Conservation (phyloP, 1,139 yeast genomes). For the Debaryomyces fabryi region DNA sequence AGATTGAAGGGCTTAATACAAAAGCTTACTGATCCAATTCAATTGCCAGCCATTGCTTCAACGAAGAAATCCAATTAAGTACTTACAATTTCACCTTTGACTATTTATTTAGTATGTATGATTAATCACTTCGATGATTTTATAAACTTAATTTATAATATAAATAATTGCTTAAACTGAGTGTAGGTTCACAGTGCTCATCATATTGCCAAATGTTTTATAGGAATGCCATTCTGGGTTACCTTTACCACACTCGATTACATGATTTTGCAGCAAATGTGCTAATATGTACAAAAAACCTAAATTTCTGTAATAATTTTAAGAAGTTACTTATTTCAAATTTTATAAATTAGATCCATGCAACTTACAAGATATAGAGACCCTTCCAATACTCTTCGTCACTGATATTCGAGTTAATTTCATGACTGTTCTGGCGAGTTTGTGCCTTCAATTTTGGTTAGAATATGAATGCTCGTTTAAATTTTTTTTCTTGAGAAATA, state of each 20-base stretch:
- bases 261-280: conserved; percentile 2
- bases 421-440: not conserved
- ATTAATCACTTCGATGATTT: not conserved
- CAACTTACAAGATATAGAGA: not conserved
- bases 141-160: not conserved
- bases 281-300: not conserved
- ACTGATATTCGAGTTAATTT: not conserved
- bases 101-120: not conserved
- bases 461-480: not conserved
- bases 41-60: conserved; percentile 7
- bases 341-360: not conserved
- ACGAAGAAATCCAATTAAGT: conserved; percentile 1
- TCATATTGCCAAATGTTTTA: not conserved
- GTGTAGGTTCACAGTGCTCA: not conserved
- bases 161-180: not conserved
- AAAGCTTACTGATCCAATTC: conserved; percentile 15
- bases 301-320: not conserved
- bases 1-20: conserved; percentile 12
- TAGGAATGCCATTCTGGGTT: not conserved
- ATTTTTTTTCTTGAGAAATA: not conserved
- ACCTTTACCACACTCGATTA: not conserved
- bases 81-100: not conserved
- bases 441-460: not conserved
- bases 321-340: not conserved
- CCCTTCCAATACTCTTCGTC: not conserved